phyloP scores from a whole-genome alignment of 2,329 filamentous ascomycete genomes.

The Aureobasidium vineae region DNA sequence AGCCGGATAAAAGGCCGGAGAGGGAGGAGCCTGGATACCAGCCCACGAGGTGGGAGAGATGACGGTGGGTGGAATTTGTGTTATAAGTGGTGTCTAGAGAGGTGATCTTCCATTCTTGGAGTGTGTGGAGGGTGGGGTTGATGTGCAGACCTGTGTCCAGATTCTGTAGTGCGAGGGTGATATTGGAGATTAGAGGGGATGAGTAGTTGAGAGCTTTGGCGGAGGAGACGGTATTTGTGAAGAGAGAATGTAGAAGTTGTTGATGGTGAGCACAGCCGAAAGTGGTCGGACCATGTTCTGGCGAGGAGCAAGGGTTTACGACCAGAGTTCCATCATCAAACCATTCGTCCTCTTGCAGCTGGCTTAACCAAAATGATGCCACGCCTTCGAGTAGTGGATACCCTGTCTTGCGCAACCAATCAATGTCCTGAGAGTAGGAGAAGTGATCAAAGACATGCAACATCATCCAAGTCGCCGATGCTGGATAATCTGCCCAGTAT shows the following conservation, averaged over 20 bases:
- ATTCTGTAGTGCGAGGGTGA: constrained; percentile 46
- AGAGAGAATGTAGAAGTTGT: constrained; percentile 49
- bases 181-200: constrained; percentile 38
- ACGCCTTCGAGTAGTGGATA: constrained; percentile 57
- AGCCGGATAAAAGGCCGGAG: constrained; percentile 45
- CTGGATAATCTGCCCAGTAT: constrained; percentile 47
- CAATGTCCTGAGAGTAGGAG: constrained; percentile 51
- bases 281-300: constrained; percentile 54
- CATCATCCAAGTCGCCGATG: constrained; percentile 59
- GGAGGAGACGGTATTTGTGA: constrained; percentile 36
- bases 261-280: constrained; percentile 57
- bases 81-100: constrained; percentile 38
- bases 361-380: constrained; percentile 56
- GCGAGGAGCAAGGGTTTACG: constrained; percentile 59
- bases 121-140: constrained; percentile 42
- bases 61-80: constrained; percentile 50
- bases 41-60: constrained; percentile 57
- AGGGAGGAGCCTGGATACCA: constrained; percentile 57
- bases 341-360: constrained; percentile 53
- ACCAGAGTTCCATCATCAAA: constrained; percentile 54
- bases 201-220: constrained; percentile 32
- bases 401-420: constrained; percentile 48
- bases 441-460: constrained; percentile 59
- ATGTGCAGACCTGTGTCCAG: constrained; percentile 55
- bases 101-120: constrained; percentile 55